phyloP scores from a whole-genome alignment of 2,329 filamentous ascomycete species.

The Cladophialophora exuberans region DNA sequence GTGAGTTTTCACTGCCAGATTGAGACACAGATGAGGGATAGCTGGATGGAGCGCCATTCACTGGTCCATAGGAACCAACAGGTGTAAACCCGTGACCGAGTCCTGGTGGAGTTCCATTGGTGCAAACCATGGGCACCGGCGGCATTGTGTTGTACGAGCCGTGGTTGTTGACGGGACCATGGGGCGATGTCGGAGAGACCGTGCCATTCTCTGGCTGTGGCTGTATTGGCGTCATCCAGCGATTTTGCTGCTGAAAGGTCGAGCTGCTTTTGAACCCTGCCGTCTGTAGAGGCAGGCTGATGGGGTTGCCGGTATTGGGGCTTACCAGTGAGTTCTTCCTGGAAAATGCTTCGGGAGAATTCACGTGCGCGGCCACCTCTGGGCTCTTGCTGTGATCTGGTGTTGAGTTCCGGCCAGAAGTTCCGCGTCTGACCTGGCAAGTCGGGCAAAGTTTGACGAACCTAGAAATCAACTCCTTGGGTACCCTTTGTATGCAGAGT shows the following conservation, averaged over 20 bases:
- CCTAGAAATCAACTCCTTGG: constrained; percentile 56
- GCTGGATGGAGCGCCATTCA: constrained; percentile 10
- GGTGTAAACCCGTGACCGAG: constrained; percentile 18
- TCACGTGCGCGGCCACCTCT: constrained; percentile 15
- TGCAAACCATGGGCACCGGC: constrained; percentile 20
- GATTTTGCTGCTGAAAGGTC: constrained; percentile 32
- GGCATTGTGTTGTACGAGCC: constrained; percentile 23
- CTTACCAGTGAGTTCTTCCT: constrained; percentile 21
- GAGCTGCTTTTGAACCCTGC: constrained; percentile 28
- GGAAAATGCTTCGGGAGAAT: constrained; percentile 17
- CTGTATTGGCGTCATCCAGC: constrained; percentile 32
- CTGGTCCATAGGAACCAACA: constrained; percentile 15
- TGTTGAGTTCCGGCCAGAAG: constrained; percentile 34
- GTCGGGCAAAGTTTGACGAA: constrained; percentile 57
- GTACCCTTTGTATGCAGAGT: constrained; percentile 44
- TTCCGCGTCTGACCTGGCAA: constrained; percentile 51
- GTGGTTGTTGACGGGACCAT: constrained; percentile 8
- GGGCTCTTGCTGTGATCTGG: constrained; percentile 24
- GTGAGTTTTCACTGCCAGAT: constrained; percentile 15
- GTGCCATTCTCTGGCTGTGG: constrained; percentile 10
- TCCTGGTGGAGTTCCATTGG: constrained; percentile 16
- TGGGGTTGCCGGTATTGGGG: constrained; percentile 1
- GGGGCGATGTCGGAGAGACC: not conserved
- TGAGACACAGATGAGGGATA: constrained; percentile 16
- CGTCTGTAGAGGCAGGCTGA: constrained; percentile 26